Conservation (phyloP, 805 yeast species). For the Starmera caribaea region DNA sequence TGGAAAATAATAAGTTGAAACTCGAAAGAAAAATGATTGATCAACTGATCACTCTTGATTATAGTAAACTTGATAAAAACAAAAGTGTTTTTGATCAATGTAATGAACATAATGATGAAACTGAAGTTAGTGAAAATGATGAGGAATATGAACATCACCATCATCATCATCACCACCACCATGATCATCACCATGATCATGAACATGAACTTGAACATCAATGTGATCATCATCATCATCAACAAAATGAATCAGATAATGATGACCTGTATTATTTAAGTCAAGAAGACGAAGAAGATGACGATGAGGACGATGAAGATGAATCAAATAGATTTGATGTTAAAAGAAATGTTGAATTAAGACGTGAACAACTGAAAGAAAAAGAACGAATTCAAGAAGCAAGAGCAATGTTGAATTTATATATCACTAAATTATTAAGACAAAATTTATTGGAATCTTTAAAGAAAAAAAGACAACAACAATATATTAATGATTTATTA, state of each 20-base stretch:
- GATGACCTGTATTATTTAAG: constrained; percentile 13
- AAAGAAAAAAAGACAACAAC: constrained; percentile 74
- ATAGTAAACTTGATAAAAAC: neutral
- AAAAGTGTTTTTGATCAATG: neutral
- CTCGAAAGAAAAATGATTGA: no score
- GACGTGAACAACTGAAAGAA: constrained; percentile 33
- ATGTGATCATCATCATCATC: constrained; percentile 7
- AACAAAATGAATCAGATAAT: constrained; percentile 11
- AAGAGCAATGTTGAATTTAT: constrained; percentile 67
- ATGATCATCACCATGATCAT: neutral
- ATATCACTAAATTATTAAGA: constrained; percentile 70
- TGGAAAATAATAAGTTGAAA: neutral
- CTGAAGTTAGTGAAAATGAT: constrained; percentile 5
- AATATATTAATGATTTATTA: constrained; percentile 49
- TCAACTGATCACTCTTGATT: no score
- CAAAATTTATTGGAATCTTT: constrained; percentile 66
- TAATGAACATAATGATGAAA: neutral
- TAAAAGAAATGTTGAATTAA: no score
- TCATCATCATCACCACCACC: neutral
- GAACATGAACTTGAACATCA: constrained; percentile 6
- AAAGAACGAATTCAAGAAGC: constrained; percentile 69
- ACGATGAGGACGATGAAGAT: constrained; percentile 29
- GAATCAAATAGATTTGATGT: constrained; percentile 25
- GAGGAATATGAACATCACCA: constrained; percentile 3
- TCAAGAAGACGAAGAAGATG: constrained; percentile 24